Evolutionary conservation across 2,329 filamentous ascomycete genomes (phyloP), one percentile per base, ranked within the genome.

Genomic region (Paradendryphiella salina): DNA sequence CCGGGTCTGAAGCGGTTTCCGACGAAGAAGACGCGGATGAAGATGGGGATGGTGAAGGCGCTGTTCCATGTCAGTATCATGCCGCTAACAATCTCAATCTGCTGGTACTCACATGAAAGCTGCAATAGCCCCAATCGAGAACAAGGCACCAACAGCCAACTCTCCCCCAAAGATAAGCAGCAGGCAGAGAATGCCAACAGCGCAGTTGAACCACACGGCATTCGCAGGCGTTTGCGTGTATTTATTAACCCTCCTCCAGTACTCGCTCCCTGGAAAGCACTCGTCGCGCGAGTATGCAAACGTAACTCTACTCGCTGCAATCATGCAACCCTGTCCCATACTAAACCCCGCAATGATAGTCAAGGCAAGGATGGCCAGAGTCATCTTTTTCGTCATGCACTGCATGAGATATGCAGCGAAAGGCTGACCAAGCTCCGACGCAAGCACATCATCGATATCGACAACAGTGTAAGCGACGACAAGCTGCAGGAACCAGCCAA

Each of bases 291-390:
- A 85, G 70, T 89, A 89, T 13, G 86, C 86, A 63, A 87, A 90
- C 1, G 85, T 87, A 36, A 88, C 86, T 39, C 87, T 80, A 17
- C 82, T 86, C 5, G 81, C 81, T 6, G 81, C 80, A 31, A 89
- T 82, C 83, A 88, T 88, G 66, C 85, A 87, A 1, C 85, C 86
- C 67, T 89, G 85, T 5, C 86, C 86, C 83, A 89, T 88, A 33
- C 80, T 83, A 65, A 88, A 89, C 2, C 84, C 82, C 50, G 85
- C 86, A 33, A 89, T 76, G 56, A 89, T 87, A 1, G 85, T 89
- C 34, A 89, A 71, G 0, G 80, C 74, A 10, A 89, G 80, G 42
- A 88, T 81, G 1, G 83, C 82, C 20, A 88, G 75, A 3, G 84
- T 84, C 1, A 80, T 77, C 45, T 81, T 82, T 48, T 81, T 76